Base-by-base conservation (phyloP, 2,329 filamentous ascomycete genomes). In the Xylariomycetidae sp. region DNA sequence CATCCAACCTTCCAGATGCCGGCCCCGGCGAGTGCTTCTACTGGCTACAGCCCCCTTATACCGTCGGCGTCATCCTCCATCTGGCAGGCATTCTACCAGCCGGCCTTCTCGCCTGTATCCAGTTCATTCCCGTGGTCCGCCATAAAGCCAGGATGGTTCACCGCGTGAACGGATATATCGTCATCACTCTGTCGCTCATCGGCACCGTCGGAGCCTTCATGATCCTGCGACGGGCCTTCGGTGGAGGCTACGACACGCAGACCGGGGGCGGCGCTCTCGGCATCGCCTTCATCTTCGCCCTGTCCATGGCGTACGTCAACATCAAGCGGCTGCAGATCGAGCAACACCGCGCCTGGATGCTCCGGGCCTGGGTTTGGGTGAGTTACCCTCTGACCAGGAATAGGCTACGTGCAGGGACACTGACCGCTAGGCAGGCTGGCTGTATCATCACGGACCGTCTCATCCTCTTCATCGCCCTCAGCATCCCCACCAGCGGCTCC, bases 321-420 rank as follows among this genome's bases (percentile, higher is more conserved):
- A 68, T 81, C 51, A 78, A 73, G 50, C 57, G 61, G 2, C 53
- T 79, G 2, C 75, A 79, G 47, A 74, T 83, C 30, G 74, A 79
- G 19, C 68, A 79, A 46, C 76, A 81, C 39, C 64, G 76, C 2
- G 72, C 72, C 3, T 81, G 75, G 76, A 81, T 80, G 76, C 46
- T 81, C 19, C 53, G 76, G 15, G 62, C 68, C 6, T 71, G 68
- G 68, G 57, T 68, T 24, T 67, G 68, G 40, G 61, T 68, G 40
- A 36, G 61, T 50, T 8, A 16, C 7, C 8, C n/a, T 17, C 10
- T 13, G 12, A 6, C 22, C 14, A 14, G 16, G 14, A 19, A n/a
- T n/a, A n/a, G n/a, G n/a, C n/a, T n/a, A n/a, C n/a, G n/a, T n/a
- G n/a, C n/a, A n/a, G n/a, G n/a, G n/a, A 4, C 26, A 17, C 19